Evolutionary conservation across 768 basidiomycete genomes (phyloP).

Genomic region (Asterophora parasitica): DNA sequence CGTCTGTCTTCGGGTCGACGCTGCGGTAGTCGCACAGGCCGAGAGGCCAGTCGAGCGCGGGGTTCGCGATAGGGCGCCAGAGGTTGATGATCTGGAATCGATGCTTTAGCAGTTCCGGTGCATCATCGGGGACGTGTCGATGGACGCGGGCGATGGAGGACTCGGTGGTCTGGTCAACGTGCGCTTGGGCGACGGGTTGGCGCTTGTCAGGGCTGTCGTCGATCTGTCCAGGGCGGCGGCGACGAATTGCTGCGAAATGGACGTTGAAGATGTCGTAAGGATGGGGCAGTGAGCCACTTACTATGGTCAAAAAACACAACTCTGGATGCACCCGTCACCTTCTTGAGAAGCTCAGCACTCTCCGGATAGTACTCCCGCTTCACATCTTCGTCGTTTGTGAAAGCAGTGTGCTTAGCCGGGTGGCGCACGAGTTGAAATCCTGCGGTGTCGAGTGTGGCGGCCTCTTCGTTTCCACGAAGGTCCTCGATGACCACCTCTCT

Average conservation of each 20-base stretch:
- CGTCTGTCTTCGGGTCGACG: constrained; percentile 36
- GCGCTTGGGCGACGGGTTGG: constrained; percentile 41
- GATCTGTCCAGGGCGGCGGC: constrained; percentile 31
- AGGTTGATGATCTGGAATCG: constrained; percentile 59
- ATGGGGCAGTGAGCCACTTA: constrained; percentile 22
- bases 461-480: constrained; percentile 45
- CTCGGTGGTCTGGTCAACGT: constrained; percentile 49
- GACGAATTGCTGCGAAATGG: constrained; percentile 37
- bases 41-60: constrained; percentile 48
- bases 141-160: constrained; percentile 43
- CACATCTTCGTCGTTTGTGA: constrained; percentile 49
- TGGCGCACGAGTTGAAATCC: constrained; percentile 44
- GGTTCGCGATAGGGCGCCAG: constrained; percentile 50
- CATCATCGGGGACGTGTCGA: constrained; percentile 46
- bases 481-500: constrained; percentile 44
- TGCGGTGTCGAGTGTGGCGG: constrained; percentile 40
- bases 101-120: constrained; percentile 34
- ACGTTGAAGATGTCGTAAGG: background rate
- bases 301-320: constrained; percentile 63
- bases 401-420: constrained; percentile 41
- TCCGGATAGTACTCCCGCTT: constrained; percentile 56
- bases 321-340: constrained; percentile 52
- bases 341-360: constrained; percentile 52
- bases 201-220: constrained; percentile 34
- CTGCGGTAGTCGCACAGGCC: constrained; percentile 47